Evolutionary conservation across 257 asterid genomes (phyloP), one percentile per base, ranked within the genome.

Genomic region (Marsdenia floribunda): DNA sequence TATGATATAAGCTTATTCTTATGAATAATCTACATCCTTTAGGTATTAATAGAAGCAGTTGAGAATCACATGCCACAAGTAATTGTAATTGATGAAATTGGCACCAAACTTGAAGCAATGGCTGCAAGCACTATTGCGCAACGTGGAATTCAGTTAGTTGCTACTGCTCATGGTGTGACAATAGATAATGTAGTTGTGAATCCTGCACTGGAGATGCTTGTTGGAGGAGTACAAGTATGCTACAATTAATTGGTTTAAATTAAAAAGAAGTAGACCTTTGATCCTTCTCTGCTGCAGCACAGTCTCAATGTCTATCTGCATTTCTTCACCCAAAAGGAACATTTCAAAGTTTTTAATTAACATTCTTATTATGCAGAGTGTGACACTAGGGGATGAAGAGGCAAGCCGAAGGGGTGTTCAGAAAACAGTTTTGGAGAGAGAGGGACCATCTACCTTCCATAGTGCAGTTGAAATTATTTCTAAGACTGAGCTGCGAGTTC

Each of bases 61-160:
- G 98, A 93, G 80, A 93, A 93, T 85, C 98, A 93, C 78, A 91
- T 93, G 98, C 96, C 97, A 67, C 98, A 91, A 93, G 97, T 91
- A 71, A 93, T 93, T 80, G 98, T 94, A 79, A 94, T 94, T 46
- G 98, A 92, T 82, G 98, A 94, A 85, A 94, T 94, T 73, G 97
- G 98, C 76, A 94, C 97, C 52, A 94, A 89, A 75, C 99, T 94
- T 68, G 99, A 94, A 87, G 99, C 99, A 60, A 59, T 87, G 75
- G 97, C 99, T 44, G 99, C 99, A 76, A 90, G 97, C 82, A 92
- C 99, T 74, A 94, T 94, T 76, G 97, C 99, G 73, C 99, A 94
- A 71, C 97, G 99, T 76, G 99, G 99, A 83, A 94, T 94, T 88
- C 99, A 94, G 87, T 85, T 94, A 80, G 97, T 94, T 81, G 99